Conservation (phyloP, 208 protist genomes). For the Trypanosoma cruzi region DNA sequence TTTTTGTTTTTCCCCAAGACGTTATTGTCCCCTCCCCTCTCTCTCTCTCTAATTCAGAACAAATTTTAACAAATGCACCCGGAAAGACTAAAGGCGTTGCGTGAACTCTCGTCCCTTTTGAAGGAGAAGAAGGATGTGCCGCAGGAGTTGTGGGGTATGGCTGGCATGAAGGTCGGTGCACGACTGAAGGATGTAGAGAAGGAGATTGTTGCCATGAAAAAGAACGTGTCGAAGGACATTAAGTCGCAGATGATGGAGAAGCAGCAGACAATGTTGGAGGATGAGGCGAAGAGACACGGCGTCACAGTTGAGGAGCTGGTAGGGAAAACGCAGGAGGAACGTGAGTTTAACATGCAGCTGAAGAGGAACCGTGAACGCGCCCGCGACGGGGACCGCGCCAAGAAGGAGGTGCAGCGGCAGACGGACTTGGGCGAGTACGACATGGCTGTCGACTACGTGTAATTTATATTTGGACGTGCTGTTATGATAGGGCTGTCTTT, state of each 20-base stretch:
- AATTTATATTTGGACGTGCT: not conserved
- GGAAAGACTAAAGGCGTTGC: conserved; percentile 58
- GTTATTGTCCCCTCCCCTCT: not conserved
- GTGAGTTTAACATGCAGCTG: conserved; percentile 31
- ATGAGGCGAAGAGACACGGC: conserved; percentile 53
- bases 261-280: conserved; percentile 58
- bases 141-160: conserved; percentile 42
- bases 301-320: conserved; percentile 66
- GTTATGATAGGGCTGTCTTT: no score
- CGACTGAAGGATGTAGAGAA: conserved; percentile 94
- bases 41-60: not conserved
- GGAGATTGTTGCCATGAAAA: conserved; percentile 71
- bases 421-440: conserved; percentile 38
- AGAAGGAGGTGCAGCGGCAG: conserved; percentile 48
- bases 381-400: conserved; percentile 20
- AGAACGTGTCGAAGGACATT: conserved; percentile 52
- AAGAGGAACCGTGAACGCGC: conserved; percentile 37
- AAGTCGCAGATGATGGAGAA: conserved; percentile 66
- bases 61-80: conserved; percentile 17
- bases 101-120: conserved; percentile 61
- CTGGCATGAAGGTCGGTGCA: conserved; percentile 71
- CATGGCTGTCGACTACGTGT: conserved; percentile 50
- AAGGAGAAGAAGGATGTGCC: conserved; percentile 66
- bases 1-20: not conserved
- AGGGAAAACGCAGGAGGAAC: conserved; percentile 34